phyloP scores from a whole-genome alignment of 2,329 filamentous ascomycete species.

The Fusarium robinianum region DNA sequence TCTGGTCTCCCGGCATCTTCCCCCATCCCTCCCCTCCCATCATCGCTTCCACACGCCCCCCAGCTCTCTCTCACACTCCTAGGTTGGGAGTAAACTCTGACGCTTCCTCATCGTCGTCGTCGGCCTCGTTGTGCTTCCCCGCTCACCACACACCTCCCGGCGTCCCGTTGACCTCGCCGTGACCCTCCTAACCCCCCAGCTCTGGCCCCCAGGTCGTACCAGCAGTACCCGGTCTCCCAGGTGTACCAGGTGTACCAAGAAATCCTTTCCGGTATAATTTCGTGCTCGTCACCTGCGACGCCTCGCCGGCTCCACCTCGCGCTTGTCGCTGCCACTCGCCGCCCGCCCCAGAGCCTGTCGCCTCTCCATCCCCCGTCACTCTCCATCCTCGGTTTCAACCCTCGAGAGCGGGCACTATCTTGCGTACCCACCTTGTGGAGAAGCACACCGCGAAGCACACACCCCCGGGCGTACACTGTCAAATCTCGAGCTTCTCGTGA shows the following conservation, averaged over 20 bases:
- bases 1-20: constrained; percentile 27
- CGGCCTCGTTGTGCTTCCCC: too few species aligned
- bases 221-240: constrained; percentile 29
- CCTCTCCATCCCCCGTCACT: constrained; percentile 24
- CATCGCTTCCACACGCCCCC: too few species aligned
- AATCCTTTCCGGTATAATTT: constrained; percentile 44
- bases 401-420: constrained; percentile 37
- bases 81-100: too few species aligned
- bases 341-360: constrained; percentile 24
- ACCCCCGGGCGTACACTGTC: constrained; percentile 32
- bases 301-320: constrained; percentile 36
- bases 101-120: too few species aligned
- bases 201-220: constrained; percentile 27
- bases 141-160: too few species aligned
- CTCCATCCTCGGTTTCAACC: constrained; percentile 39
- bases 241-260: constrained; percentile 35
- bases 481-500: constrained; percentile 35
- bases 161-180: constrained; percentile 33
- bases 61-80: too few species aligned
- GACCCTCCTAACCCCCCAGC: constrained; percentile 20
- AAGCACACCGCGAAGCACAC: constrained; percentile 30
- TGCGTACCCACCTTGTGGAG: constrained; percentile 31
- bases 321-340: constrained; percentile 35
- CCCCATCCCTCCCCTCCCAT: too few species aligned
- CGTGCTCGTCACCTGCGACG: constrained; percentile 40